Evolutionary conservation across 768 basidiomycete species (phyloP), one percentile per base, ranked within the genome.

Genomic region (Scleroderma bovista): DNA sequence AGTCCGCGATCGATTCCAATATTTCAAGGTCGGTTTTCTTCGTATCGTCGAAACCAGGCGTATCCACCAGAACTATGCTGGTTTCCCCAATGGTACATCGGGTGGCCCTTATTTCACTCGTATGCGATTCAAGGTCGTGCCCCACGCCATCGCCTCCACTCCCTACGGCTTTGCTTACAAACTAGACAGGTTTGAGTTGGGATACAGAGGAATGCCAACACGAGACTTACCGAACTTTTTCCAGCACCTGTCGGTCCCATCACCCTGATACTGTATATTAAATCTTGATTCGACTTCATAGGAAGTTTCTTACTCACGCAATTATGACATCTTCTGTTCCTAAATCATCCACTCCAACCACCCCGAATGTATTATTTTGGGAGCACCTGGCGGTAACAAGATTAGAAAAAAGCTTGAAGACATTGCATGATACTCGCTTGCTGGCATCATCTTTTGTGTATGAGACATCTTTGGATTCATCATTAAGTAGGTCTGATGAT

Each of bases 1-100:
- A 50, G 24, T 3, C 67, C 57, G 75, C 69, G 32, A 76, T 75
- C 69, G 72, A 68, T 23, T 64, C 67, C n/a, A 78, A 57, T 10
- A 78, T 65, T 11, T 72, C 73, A 0, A 69, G 65, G 48, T 77
- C 75, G 46, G 69, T 72, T 47, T 62, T 67, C 6, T 34, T 44
- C 3, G 75, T 72, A 53, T 79, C 76, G 54, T 78, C 77, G 51
- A 79, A 79, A 3, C 77, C 78, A 6, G 78, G 77, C 0, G 78
- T 80, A 54, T 81, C 78, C 48, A 81, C 69, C 6, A 81, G 61
- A 1, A 63, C 69, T 20, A 79, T 62, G n/a, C 39, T 53, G 9
- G 60, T 58, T 2, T 69, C 72, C 36, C 38, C 48, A 10, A 44
- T 2, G 24, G 5, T n/a, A 2, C 23, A 43, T 44, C 20, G 53